Percentiles rank a stretch among this genome's conserved stretches.
phyloP scores from a whole-genome alignment of 2,329 filamentous ascomycete genomes.

The Phialemonium atrogriseum region DNA sequence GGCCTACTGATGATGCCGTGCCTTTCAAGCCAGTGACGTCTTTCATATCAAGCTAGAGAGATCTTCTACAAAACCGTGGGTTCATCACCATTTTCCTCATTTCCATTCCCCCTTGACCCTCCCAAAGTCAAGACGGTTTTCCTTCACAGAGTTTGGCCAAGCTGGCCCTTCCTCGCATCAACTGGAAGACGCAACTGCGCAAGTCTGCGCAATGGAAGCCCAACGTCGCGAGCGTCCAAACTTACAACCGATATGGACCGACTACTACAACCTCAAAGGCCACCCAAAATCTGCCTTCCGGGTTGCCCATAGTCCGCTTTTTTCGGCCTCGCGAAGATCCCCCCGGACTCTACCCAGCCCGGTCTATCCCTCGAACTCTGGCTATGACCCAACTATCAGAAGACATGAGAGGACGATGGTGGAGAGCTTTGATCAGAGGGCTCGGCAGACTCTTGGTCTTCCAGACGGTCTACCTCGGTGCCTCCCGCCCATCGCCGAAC shows the following conservation, averaged over 20 bases:
- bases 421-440: constrained; percentile 22
- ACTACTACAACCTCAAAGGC: constrained; percentile 16
- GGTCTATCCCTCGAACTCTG: constrained; percentile 21
- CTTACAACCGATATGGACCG: constrained; percentile 27
- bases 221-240: constrained; percentile 20
- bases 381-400: constrained; percentile 24
- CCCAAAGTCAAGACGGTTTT: too few species aligned
- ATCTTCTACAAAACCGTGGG: too few species aligned
- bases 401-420: constrained; percentile 26
- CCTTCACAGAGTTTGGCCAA: too few species aligned
- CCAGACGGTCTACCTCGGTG: constrained; percentile 7
- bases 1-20: too few species aligned
- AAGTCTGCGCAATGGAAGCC: constrained; percentile 17
- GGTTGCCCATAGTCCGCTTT: constrained; percentile 15
- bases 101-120: too few species aligned
- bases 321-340: constrained; percentile 21
- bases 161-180: too few species aligned
- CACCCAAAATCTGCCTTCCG: constrained; percentile 14
- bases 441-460: constrained; percentile 11
- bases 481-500: constrained; percentile 21
- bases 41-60: too few species aligned
- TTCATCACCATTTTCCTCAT: too few species aligned
- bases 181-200: too few species aligned
- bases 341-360: constrained; percentile 24
- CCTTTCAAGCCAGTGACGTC: too few species aligned